A percentile compares a stretch with the other conserved stretches of the same genome.
Evolutionary conservation across 2,329 filamentous ascomycete species (phyloP).

Genomic region (Colletotrichum euphorbiae): DNA sequence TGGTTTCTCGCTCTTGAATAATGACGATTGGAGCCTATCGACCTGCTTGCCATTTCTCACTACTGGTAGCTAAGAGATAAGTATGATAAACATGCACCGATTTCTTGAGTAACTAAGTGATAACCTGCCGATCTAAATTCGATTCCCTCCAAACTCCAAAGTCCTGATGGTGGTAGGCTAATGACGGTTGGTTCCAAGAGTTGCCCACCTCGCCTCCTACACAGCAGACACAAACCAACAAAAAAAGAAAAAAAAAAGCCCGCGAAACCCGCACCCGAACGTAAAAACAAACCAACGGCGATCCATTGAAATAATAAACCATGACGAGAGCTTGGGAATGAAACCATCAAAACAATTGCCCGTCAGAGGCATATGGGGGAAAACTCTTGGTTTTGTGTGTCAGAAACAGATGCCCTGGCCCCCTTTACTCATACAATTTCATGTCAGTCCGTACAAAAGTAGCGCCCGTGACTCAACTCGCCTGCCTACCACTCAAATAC

Average conservation of each 20-base stretch:
- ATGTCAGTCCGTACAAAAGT: slow-evolving; percentile 30
- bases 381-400: not conserved
- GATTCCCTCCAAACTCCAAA: slow-evolving; percentile 25
- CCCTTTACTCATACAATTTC: slow-evolving; percentile 38
- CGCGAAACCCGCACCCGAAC: not conserved
- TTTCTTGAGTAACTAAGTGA: not conserved
- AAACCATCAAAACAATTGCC: not conserved
- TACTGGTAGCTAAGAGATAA: no score
- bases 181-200: slow-evolving; percentile 7
- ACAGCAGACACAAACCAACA: not conserved
- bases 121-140: slow-evolving; percentile 20
- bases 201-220: slow-evolving; percentile 12
- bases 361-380: not conserved
- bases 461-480: not conserved
- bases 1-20: not conserved
- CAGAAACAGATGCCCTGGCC: not conserved
- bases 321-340: not conserved
- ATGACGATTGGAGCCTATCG: not conserved
- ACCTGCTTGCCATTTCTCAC: no score
- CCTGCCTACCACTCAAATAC: not conserved
- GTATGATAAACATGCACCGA: no score
- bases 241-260: slow-evolving; percentile 11
- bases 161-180: slow-evolving; percentile 21
- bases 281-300: not conserved
- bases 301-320: slow-evolving; percentile 14